Evolutionary conservation across 371 early-diverging fungal genomes (phyloP).

Genomic region (Phascolomyces articulosus): DNA sequence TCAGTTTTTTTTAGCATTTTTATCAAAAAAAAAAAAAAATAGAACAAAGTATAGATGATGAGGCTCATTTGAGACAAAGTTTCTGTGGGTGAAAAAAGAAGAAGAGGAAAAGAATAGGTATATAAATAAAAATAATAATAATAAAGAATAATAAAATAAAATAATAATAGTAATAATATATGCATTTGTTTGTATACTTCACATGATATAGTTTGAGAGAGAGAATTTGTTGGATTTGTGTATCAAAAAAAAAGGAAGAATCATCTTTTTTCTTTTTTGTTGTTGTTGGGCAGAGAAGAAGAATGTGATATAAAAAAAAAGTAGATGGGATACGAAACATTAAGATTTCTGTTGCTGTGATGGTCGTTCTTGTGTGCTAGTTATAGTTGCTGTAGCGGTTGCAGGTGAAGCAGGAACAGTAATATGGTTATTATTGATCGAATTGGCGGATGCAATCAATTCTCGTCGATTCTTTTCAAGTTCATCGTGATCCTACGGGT

Average conservation of each 20-base stretch:
- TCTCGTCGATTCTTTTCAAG: slow-evolving; percentile 1
- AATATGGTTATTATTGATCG: neutral
- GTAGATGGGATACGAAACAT: neutral
- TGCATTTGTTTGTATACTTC: slow-evolving; percentile 10
- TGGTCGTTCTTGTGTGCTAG: neutral
- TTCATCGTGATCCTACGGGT: neutral
- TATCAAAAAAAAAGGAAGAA: neutral
- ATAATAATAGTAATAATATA: neutral
- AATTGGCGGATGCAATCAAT: neutral
- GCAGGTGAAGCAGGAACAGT: neutral
- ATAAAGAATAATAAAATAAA: too few relatives aligned
- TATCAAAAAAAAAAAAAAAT: too few relatives aligned
- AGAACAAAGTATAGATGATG: too few relatives aligned
- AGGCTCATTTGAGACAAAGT: too few relatives aligned
- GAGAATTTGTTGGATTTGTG: neutral
- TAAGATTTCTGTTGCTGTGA: neutral
- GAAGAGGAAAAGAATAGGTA: neutral
- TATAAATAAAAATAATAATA: neutral
- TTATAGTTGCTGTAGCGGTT: neutral
- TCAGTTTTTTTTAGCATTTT: too few relatives aligned
- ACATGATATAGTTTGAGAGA: neutral
- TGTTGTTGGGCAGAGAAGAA: neutral
- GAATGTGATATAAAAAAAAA: too few relatives aligned
- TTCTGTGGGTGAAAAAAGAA: too few relatives aligned
- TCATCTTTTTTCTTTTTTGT: neutral